Base-by-base conservation (phyloP, 495 filamentous ascomycete genomes). In the Glutinoglossum americanum region DNA sequence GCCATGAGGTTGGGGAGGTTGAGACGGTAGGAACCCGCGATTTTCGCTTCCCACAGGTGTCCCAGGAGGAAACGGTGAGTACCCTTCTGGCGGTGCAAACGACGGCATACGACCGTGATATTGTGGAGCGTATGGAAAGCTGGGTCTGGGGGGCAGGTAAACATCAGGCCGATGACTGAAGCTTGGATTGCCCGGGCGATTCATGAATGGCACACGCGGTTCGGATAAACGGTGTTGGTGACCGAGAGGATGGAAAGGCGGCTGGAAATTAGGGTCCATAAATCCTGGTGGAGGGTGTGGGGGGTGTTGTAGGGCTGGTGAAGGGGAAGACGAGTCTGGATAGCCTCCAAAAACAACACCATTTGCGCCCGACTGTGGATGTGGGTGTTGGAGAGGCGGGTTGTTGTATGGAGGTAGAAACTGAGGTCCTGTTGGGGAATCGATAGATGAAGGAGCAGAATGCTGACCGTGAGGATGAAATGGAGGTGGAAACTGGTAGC, bases 301-400 rank as follows among this genome's bases (percentile, higher is more conserved):
- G 23, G 28, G 21, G 37, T 60, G 62, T 17, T 41, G 59, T 19
- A 62, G 60, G 26, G 62, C 62, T 5, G 68, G 65, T 8, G 68
- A 67, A 9, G 66, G 64, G 19, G 58, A 60, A 11, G 60, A 53
- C 23, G 67, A 68, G 37, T 66, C 65, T 19, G 64, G 57, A n/a
- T 61, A 57, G 23, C 59, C 62, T 25, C 67, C 68, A 60, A 69
- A 69, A 17, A 68, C 61, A 37, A 70, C 62, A 23, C 62, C 60
- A 47, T 64, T 63, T 11, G 60, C 39, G 57, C 64, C 66, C 2
- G 65, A 63, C 25, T 62, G 67, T 11, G 63, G 44, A 19, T 62
- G 67, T 8, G 63, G 44, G n/a, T 33, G 47, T 35, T 67, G 65
- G 10, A 54, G 51, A 41, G 57, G 21, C 11, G 28, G 23, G 28